A percentile compares a stretch with the other conserved stretches of the same genome.
Conservation (phyloP, 257 asterid genomes). For the Gentiana macrophylla region DNA sequence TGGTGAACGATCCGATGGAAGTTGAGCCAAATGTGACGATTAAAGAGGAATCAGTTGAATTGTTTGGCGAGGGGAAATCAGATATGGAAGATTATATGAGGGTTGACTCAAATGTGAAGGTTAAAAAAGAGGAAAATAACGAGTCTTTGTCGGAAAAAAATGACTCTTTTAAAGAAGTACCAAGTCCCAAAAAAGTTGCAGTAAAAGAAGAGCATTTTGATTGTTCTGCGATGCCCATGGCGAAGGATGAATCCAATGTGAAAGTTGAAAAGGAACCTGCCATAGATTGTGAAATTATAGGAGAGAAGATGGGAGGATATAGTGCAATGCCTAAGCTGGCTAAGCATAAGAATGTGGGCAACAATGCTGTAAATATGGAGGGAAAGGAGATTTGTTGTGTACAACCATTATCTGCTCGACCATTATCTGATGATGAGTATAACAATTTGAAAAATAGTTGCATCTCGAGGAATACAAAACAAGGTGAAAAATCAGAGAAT, state of each 20-base stretch:
- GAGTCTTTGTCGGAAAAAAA: slow-evolving; percentile 2
- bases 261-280: neutral
- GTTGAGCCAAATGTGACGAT: slow-evolving; percentile 8
- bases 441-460: slow-evolving; percentile 10
- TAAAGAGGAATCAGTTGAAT: too few species aligned
- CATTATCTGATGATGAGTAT: slow-evolving; percentile 28
- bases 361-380: slow-evolving; percentile 17
- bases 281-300: neutral
- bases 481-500: slow-evolving; percentile 19
- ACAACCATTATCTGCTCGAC: slow-evolving; percentile 42
- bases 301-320: neutral
- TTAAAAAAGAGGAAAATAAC: slow-evolving; percentile 24
- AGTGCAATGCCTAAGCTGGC: neutral
- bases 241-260: neutral
- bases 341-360: neutral
- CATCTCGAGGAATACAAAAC: slow-evolving; percentile 2
- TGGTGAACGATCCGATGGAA: slow-evolving; percentile 2
- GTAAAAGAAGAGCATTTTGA: slow-evolving; percentile 22
- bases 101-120: slow-evolving; percentile 6
- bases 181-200: neutral
- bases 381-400: slow-evolving; percentile 21
- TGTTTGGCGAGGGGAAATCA: too few species aligned
- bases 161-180: slow-evolving; percentile 2
- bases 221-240: too few species aligned
- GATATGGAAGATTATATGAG: neutral